Percentiles rank a stretch among this genome's conserved stretches.
These are phyloP conservation scores for Quercus lobata DNA, from an alignment of 331 rosid genomes.

Conservation along the genomic window DNA sequence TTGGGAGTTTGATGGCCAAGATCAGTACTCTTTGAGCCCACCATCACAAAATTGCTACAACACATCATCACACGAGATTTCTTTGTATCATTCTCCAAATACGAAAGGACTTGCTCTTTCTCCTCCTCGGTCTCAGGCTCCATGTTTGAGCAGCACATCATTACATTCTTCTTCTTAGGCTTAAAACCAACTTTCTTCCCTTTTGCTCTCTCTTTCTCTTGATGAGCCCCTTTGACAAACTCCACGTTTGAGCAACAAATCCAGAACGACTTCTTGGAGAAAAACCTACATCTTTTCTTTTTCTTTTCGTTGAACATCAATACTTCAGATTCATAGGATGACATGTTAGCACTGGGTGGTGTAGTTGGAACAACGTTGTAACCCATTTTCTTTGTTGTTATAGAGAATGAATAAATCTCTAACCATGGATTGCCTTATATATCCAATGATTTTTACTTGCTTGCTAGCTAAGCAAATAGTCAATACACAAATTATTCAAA, in stretches of 20 bases:
- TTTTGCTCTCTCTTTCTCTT: not conserved
- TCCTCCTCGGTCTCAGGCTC: constrained; percentile 13
- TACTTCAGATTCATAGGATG: not conserved
- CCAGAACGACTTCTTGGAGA: not conserved
- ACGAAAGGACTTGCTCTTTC: not conserved
- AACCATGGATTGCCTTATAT: not conserved
- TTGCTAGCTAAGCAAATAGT: not conserved
- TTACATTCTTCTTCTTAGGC: not conserved
- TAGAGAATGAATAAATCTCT: not conserved
- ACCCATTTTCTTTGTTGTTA: not conserved
- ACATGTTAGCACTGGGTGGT: not conserved
- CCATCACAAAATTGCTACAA: constrained; percentile 2
- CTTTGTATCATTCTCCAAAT: not conserved
- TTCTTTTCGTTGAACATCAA: not conserved
- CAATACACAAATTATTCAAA: not conserved
- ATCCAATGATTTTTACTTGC: not conserved
- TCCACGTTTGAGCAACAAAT: constrained; percentile 27
- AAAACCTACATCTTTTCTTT: not conserved
- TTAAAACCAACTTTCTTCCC: not conserved
- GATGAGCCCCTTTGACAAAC: not conserved
- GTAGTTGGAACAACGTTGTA: not conserved
- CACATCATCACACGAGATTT: constrained; percentile 11
- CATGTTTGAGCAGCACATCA: constrained; percentile 22
- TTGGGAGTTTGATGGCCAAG: not conserved
- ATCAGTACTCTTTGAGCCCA: not conserved